Percentiles rank a stretch among this genome's conserved stretches.
These are phyloP conservation scores for Beauveria brongniartii DNA, from an alignment of 2,329 filamentous ascomycete genomes.

Conservation along the genomic window DNA sequence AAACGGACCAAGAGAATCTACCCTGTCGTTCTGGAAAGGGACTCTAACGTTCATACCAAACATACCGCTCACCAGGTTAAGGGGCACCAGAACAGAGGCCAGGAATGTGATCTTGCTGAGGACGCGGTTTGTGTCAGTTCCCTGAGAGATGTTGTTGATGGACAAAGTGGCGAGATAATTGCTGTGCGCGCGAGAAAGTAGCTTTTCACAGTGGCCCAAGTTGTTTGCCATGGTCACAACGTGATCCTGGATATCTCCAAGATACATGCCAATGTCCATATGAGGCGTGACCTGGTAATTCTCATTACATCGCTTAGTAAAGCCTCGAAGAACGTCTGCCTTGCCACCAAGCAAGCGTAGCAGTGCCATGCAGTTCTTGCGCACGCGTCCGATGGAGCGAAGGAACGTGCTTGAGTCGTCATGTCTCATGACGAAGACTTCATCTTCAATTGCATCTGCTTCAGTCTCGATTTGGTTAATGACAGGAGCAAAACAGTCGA, in stretches of 20 bases:
- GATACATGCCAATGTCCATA: conserved; percentile 92
- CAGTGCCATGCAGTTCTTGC: conserved; percentile 90
- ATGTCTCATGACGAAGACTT: conserved; percentile 83
- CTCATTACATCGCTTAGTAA: conserved; percentile 98
- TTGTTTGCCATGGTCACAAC: conserved; percentile 99
- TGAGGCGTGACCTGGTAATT: conserved; percentile 92
- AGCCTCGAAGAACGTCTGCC: conserved; percentile 95
- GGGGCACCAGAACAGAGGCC: conserved; percentile 89
- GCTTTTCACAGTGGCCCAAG: conserved; percentile 92
- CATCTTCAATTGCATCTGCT: conserved; percentile 89
- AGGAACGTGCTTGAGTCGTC: conserved; percentile 86
- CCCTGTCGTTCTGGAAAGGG: conserved; percentile 46
- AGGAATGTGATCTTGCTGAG: conserved; percentile 93
- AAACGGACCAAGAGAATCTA: conserved; percentile 46
- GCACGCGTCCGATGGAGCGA: conserved; percentile 77
- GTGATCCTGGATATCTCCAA: conserved; percentile 97
- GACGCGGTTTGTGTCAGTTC: conserved; percentile 79
- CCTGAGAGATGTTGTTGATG: conserved; percentile 82
- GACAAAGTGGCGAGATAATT: conserved; percentile 95
- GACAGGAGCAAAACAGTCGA: conserved; percentile 86
- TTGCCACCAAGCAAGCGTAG: conserved; percentile 92
- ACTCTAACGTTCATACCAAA: conserved; percentile 84
- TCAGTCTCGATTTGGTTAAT: conserved; percentile 82
- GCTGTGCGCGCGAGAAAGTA: conserved; percentile 85
- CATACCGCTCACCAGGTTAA: conserved; percentile 83